Evolutionary conservation across 2,329 filamentous ascomycete species (phyloP).

Genomic region (Colletotrichum sp.): DNA sequence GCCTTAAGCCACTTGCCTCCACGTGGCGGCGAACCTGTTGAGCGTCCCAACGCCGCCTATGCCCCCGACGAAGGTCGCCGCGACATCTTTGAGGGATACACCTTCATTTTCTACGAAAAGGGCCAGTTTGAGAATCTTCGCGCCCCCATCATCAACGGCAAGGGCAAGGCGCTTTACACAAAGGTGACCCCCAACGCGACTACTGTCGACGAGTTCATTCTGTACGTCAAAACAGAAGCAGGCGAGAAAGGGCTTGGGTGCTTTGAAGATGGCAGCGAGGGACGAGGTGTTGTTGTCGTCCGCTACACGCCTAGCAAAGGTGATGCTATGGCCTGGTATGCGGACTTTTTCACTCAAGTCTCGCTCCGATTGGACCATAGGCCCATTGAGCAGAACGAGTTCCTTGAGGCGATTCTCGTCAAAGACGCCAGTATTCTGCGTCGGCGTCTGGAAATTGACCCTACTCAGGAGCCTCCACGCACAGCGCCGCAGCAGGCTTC

Average conservation of each 20-base stretch:
- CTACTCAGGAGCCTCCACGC: conserved; percentile 31
- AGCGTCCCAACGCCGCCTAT: conserved; percentile 72
- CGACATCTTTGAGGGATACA: conserved; percentile 84
- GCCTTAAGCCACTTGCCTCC: conserved; percentile 75
- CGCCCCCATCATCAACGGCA: conserved; percentile 76
- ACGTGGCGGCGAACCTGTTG: conserved; percentile 75
- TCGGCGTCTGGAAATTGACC: conserved; percentile 65
- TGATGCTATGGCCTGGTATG: conserved; percentile 67
- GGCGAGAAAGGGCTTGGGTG: conserved; percentile 74
- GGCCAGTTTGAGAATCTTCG: conserved; percentile 78
- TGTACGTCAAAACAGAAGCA: conserved; percentile 76
- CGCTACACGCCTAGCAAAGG: conserved; percentile 68
- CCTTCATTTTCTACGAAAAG: conserved; percentile 83
- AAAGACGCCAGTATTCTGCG: conserved; percentile 78
- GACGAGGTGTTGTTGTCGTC: conserved; percentile 79
- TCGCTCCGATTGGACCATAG: conserved; percentile 79
- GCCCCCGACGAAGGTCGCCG: conserved; percentile 69
- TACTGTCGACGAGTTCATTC: conserved; percentile 75
- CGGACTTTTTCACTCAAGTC: conserved; percentile 70
- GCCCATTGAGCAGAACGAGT: conserved; percentile 87
- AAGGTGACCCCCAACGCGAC: conserved; percentile 68
- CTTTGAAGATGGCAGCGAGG: conserved; percentile 67
- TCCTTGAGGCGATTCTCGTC: conserved; percentile 86
- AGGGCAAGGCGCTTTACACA: conserved; percentile 80
- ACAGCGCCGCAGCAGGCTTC: conserved; percentile 21